Base-by-base conservation (phyloP, 306 rosid species). In the Cicer chorassanicum region DNA sequence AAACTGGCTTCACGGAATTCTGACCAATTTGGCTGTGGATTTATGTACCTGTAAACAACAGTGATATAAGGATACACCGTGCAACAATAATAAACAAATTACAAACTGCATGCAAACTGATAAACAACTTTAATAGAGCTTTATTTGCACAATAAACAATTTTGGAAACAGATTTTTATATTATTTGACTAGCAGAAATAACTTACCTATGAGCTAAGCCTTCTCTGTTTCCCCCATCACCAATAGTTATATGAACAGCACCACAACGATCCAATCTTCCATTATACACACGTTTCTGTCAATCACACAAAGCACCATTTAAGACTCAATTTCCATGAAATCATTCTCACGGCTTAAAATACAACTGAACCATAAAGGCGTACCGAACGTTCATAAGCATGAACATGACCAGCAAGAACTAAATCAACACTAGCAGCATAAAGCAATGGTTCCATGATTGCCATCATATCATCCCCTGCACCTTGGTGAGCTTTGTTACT, bases 361-460 rank as follows among this genome's bases (percentile, higher is more conserved):
- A 50, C 14, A 57, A 67, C n/a, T 43, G 67, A 46, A 62, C 6
- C 1, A 11, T 45, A 21, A 49, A 46, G 55, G 39, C 78, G 39
- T 90, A 94, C 99, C 80, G 96, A 81, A 77, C 96, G 97, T 78
- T 94, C 99, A 39, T 94, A 94, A 72, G 99, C 99, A 79, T 94
- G 99, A 72, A 94, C 99, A 78, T 94, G 97, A 43, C 99, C 99
- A 40, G 96, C 74, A 4, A 94, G 69, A 48, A 90, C 88, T 38
- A 94, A 40, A 81, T 92, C 99, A 72, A 81, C 93, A 72, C 84
- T 76, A 18, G 99, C 96, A 72, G 95, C 95, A 65, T 87, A 78
- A 65, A 94, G 91, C 81, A 92, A 81, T 40, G 95, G 95, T 81
- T 94, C 99, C 80, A 94, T 83, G 59, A 88, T 81, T 45, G 77